phyloP scores from a whole-genome alignment of 768 basidiomycete genomes.

The Lyophyllum decastes region DNA sequence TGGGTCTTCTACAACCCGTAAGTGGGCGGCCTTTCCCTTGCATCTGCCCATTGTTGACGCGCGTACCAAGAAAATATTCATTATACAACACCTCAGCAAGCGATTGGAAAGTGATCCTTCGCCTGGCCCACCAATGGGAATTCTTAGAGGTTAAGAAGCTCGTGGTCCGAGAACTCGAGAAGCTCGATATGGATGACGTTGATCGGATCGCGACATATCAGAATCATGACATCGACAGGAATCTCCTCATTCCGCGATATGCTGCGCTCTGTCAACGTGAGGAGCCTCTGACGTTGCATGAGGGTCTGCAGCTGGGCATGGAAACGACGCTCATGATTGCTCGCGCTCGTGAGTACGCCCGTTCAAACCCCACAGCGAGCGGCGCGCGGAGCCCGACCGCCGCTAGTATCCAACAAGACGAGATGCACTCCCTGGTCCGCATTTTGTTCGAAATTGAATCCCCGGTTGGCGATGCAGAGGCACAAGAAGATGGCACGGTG shows the following conservation, averaged over 20 bases:
- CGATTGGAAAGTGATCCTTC: slow-evolving; percentile 60
- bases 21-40: slow-evolving; percentile 14
- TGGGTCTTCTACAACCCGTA: slow-evolving; percentile 62
- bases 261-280: slow-evolving; percentile 51
- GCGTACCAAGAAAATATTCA: slow-evolving; percentile 50
- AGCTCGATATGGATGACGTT: slow-evolving; percentile 45
- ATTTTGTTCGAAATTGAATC: slow-evolving; percentile 10
- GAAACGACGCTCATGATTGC: slow-evolving; percentile 52
- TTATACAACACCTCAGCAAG: slow-evolving; percentile 50
- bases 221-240: slow-evolving; percentile 44
- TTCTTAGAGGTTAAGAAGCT: slow-evolving; percentile 60
- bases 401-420: slow-evolving; percentile 11
- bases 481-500: slow-evolving; percentile 2
- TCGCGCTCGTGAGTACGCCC: slow-evolving; percentile 49
- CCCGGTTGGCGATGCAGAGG: background rate
- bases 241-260: slow-evolving; percentile 57
- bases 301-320: slow-evolving; percentile 55
- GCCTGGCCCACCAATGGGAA: slow-evolving; percentile 56
- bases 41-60: background rate
- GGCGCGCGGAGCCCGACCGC: slow-evolving; percentile 18
- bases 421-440: slow-evolving; percentile 18
- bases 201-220: slow-evolving; percentile 60
- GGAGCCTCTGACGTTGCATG: slow-evolving; percentile 52
- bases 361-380: slow-evolving; percentile 23
- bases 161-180: slow-evolving; percentile 59